Base-by-base conservation (phyloP, 1,284 basidiomycete genomes). In the Apiotrichum porosum region DNA sequence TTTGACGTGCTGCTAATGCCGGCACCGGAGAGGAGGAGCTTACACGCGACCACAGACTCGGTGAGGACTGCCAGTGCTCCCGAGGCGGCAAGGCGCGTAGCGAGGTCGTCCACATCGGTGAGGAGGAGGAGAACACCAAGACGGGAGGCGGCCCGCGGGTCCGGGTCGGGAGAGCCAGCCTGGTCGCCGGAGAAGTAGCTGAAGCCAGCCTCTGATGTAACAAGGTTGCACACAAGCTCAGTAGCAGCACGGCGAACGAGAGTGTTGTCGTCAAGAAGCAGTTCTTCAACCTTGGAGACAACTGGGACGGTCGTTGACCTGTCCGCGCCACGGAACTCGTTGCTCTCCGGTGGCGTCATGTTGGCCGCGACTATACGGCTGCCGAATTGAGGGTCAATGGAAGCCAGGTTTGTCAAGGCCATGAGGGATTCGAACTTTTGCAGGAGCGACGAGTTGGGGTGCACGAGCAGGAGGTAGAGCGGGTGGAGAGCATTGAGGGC, bases 401-500 rank as follows among this genome's bases (percentile, higher is more conserved):
- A 91, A 1, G 92, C 84, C 30, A 98, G 74, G 66, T 98, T 98
- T 4, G 94, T 98, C 40, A 98, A 78, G 1, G 92, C 93, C 88
- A 98, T 93, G 54, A 92, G 78, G 3, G 84, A 82, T 70, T 98
- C 94, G 63, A 98, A 98, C 37, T 80, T 80, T 63, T 97, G 90
- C 14, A 97, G 76, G 28, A 86, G 79, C 23, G 74, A 82, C 1
- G 89, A 80, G 0, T 80, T 77, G 0, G 82, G 72, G 60, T 86
- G 81, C 37, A 81, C 78, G 30, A 95, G 77, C 45, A 93, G 75
- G 26, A 81, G 68, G 1, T 84, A 80, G 38, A 95, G 76, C 0
- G 89, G 89, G 1, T 83, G 79, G 47, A 94, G 82, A 4, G 83
- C 82, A 65, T 93, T 88, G 60, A 84, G 81, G n/a, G 86, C 77